A percentile compares a stretch with the other conserved stretches of the same genome.
phyloP scores from a whole-genome alignment of 1,284 basidiomycete species.

The Ceratobasidium sp. region DNA sequence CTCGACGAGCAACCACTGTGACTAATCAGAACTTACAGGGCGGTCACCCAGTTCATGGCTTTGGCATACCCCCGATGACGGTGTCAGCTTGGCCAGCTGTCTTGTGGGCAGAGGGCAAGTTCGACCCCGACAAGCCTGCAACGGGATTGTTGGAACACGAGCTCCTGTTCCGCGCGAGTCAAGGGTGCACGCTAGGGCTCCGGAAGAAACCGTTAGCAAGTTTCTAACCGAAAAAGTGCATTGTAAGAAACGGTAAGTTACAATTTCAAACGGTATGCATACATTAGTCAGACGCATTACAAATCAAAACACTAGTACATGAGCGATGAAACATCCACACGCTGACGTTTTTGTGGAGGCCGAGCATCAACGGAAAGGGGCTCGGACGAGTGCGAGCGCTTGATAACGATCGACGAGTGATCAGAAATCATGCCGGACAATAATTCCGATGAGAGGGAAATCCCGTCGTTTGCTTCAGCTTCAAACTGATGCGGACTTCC shows the following conservation, averaged over 20 bases:
- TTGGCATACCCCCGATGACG: too few species aligned
- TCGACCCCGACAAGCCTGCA: too few species aligned
- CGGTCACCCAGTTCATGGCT: too few species aligned
- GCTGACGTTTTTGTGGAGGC: slow-evolving; percentile 4
- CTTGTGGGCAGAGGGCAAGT: too few species aligned
- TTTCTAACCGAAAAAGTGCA: slow-evolving; percentile 10
- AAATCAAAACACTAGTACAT: slow-evolving; percentile 5
- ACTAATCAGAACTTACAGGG: too few species aligned
- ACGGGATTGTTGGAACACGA: too few species aligned
- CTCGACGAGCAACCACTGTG: too few species aligned
- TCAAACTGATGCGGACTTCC: slow-evolving; percentile 13
- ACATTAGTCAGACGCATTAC: slow-evolving; percentile 12
- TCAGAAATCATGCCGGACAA: slow-evolving; percentile 1
- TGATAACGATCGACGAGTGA: not conserved
- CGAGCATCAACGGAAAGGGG: not conserved
- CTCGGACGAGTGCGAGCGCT: not conserved
- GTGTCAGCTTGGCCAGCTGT: too few species aligned
- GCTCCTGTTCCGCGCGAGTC: too few species aligned
- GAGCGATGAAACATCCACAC: slow-evolving; percentile 2
- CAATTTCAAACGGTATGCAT: slow-evolving; percentile 13
- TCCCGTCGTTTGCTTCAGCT: not conserved
- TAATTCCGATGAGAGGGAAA: slow-evolving; percentile 2
- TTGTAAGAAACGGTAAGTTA: slow-evolving; percentile 14
- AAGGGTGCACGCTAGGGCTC: slow-evolving; percentile 7
- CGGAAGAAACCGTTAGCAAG: slow-evolving; percentile 19